phyloP scores from a whole-genome alignment of 805 yeast genomes.

The Pichia cabralensis region DNA sequence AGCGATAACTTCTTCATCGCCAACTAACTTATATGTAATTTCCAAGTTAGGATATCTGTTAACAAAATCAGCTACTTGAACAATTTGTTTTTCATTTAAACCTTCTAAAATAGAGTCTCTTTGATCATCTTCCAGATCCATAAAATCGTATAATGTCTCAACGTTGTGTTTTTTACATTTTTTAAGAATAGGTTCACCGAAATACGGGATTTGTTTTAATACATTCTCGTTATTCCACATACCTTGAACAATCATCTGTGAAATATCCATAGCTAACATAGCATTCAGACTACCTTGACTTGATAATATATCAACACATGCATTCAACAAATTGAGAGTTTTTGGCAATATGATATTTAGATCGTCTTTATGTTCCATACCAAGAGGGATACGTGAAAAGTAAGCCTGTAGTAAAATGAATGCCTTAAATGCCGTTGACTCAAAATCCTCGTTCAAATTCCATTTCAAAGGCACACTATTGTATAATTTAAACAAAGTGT shows the following conservation, averaged over 20 bases:
- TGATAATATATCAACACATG: constrained; percentile 66
- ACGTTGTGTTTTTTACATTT: constrained; percentile 48
- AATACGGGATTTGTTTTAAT: constrained; percentile 71
- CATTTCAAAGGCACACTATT: constrained; percentile 55
- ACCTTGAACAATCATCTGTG: constrained; percentile 84
- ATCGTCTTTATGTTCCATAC: constrained; percentile 54
- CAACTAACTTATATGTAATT: constrained; percentile 41
- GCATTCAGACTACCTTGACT: constrained; percentile 76
- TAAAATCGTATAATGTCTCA: constrained; percentile 70
- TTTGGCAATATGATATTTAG: constrained; percentile 40
- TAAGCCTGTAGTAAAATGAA: constrained; percentile 76
- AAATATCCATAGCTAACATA: constrained; percentile 71
- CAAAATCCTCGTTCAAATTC: constrained; percentile 22
- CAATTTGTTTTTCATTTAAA: constrained; percentile 36
- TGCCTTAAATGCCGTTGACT: constrained; percentile 56
- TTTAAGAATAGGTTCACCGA: constrained; percentile 37
- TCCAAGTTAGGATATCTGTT: constrained; percentile 87
- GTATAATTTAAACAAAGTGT: constrained; percentile 39
- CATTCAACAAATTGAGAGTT: constrained; percentile 44
- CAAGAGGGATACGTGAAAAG: constrained; percentile 53
- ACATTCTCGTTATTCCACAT: constrained; percentile 76
- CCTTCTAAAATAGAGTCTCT: constrained; percentile 53
- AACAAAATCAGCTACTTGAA: constrained; percentile 74
- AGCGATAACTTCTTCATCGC: constrained; percentile 32
- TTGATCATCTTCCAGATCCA: constrained; percentile 56